Evolutionary conservation across 441 rosid species (phyloP), one percentile per base, ranked within the genome.

Genomic region (Geranium incanum): DNA sequence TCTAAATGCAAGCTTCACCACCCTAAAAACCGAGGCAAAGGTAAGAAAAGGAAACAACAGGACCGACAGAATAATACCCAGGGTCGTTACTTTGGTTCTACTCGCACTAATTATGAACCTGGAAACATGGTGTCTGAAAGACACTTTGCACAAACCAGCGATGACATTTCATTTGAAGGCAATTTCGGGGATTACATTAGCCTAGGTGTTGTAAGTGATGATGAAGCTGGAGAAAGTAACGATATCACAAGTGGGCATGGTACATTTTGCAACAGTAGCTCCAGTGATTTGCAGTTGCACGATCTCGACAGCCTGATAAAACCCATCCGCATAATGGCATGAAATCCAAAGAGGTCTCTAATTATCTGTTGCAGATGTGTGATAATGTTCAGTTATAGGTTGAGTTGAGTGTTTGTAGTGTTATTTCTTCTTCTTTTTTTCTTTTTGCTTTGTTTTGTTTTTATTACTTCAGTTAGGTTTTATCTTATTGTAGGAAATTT

Each of bases 1-100:
- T 80, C 89, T 65, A 89, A 88, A 76, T 91, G 98, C 89, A 91
- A 88, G 84, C 96, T 91, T 76, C 97, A 91, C 82, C 97, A 93
- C 79, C 98, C 97, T 2, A 93, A 87, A 79, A 80, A 71, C n/a
- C 85, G 77, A 72, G 78, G 74, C 79, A 85, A 80, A 81, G 89
- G 83, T 72, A 91, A 81, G 83, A 91, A 91, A 83, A 79, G 82
- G 72, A 89, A 86, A 83, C 80, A 75, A 79, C 80, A 81, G 41
- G 83, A 78, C 23, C 82, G 78, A 41, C 81, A 73, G 73, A 87
- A 81, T 76, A 86, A 60, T 74, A 68, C 74, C 38, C 79, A 65
- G 28, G 93, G 90, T 48, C 89, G 97, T 13, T 91, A 93, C 79
- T 93, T 93, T 76, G 90, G 87, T 70, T 73, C 80, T 28, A 45